Evolutionary conservation across 2,329 filamentous ascomycete genomes (phyloP).

Genomic region (Bipolaris gigantea): DNA sequence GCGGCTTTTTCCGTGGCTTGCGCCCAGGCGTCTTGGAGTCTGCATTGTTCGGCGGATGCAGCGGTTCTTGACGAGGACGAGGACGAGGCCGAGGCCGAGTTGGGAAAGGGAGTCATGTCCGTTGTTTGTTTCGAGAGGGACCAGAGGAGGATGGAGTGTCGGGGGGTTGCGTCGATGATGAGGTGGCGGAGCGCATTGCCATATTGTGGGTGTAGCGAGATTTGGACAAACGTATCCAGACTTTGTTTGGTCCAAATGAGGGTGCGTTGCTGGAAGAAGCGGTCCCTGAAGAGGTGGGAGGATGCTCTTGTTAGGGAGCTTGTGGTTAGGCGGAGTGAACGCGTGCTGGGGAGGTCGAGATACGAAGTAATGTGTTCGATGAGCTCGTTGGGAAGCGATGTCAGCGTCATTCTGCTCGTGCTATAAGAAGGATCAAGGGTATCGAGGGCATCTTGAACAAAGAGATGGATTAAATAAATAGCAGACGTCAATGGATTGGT

Average conservation of each 20-base stretch:
- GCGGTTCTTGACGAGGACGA: not conserved
- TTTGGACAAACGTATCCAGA: slow-evolving; percentile 18
- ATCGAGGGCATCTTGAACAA: not conserved
- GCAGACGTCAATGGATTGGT: not conserved
- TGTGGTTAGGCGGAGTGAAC: slow-evolving; percentile 25
- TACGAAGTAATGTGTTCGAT: slow-evolving; percentile 24
- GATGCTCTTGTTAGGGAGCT: slow-evolving; percentile 19
- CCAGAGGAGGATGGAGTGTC: slow-evolving; percentile 29
- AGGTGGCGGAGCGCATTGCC: slow-evolving; percentile 22
- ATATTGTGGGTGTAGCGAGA: slow-evolving; percentile 21
- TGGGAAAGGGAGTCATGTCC: slow-evolving; percentile 9
- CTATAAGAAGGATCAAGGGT: not conserved
- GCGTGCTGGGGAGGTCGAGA: slow-evolving; percentile 20
- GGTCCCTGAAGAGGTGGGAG: slow-evolving; percentile 23
- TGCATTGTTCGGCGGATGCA: not conserved
- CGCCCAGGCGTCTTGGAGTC: slow-evolving; percentile 5
- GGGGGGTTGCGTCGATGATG: slow-evolving; percentile 33
- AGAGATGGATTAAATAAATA: not conserved
- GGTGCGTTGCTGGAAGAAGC: slow-evolving; percentile 26
- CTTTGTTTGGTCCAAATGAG: slow-evolving; percentile 22
- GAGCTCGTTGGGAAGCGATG: slow-evolving; percentile 27
- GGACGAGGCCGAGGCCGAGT: not conserved
- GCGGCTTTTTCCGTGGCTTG: slow-evolving; percentile 12
- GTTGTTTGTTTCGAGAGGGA: slow-evolving; percentile 14
- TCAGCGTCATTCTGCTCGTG: slow-evolving; percentile 13